A percentile compares a stretch with the other conserved stretches of the same genome.
Evolutionary conservation across 495 filamentous ascomycete species (phyloP).

Genomic region (Podospora appendiculata): DNA sequence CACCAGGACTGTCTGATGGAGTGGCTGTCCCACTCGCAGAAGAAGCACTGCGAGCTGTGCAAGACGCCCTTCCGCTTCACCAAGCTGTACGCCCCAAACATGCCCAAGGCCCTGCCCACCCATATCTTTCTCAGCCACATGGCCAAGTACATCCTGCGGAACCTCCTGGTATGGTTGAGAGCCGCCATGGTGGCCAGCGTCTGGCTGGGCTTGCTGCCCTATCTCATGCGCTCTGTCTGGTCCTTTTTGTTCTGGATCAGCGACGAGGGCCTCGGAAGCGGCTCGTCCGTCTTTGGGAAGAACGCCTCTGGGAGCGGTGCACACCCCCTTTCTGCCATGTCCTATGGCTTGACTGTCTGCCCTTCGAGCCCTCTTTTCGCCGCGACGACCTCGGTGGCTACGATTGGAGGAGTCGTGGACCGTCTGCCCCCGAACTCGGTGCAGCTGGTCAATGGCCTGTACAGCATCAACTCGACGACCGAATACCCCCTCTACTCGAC

Average conservation of each 20-base stretch:
- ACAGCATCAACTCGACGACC: constrained; percentile 17
- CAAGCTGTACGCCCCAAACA: constrained; percentile 88
- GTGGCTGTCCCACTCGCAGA: constrained; percentile 95
- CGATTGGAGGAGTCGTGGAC: constrained; percentile 21
- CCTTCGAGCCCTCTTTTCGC: constrained; percentile 39
- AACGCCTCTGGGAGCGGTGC: constrained; percentile 6
- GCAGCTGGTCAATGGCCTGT: constrained; percentile 19
- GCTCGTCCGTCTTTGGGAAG: constrained; percentile 14
- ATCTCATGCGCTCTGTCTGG: constrained; percentile 87
- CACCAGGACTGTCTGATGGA: constrained; percentile 97
- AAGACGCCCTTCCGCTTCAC: constrained; percentile 97
- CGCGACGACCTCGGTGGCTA: constrained; percentile 26
- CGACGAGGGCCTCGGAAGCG: constrained; percentile 74
- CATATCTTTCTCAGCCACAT: constrained; percentile 73
- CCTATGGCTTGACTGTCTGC: constrained; percentile 24
- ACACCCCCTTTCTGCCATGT: constrained; percentile 5
- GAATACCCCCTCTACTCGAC: constrained; percentile 19
- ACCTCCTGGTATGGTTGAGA: constrained; percentile 67
- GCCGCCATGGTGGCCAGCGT: constrained; percentile 73
- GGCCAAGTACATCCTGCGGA: constrained; percentile 59
- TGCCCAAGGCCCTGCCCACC: constrained; percentile 75
- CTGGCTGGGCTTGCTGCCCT: constrained; percentile 85
- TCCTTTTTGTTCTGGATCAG: constrained; percentile 88
- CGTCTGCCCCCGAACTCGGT: constrained; percentile 17
- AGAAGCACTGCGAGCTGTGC: constrained; percentile 98